Evolutionary conservation across 768 basidiomycete genomes (phyloP).

Genomic region (Mycena vulgaris): DNA sequence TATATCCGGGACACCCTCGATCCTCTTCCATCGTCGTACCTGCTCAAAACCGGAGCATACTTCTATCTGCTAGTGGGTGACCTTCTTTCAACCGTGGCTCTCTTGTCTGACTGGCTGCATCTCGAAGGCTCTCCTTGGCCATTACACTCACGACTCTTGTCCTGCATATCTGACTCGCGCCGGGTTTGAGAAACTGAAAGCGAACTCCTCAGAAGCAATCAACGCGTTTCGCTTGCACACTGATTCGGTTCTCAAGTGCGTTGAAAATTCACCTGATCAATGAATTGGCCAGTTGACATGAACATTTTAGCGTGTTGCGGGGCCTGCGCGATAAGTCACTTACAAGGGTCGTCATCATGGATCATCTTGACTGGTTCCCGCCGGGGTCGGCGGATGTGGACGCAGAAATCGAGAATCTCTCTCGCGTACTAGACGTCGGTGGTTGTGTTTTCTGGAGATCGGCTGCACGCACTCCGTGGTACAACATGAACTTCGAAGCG

Average conservation of each 20-base stretch:
- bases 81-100: neutral
- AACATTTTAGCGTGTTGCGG: constrained; percentile 45
- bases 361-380: constrained; percentile 66
- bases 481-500: constrained; percentile 62
- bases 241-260: constrained; percentile 75
- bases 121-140: constrained; percentile 60
- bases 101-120: constrained; percentile 1
- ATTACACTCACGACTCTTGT: constrained; percentile 69
- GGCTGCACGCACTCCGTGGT: constrained; percentile 70
- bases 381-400: constrained; percentile 59
- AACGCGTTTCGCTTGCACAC: constrained; percentile 79
- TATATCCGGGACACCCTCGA: constrained; percentile 67
- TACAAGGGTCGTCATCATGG: constrained; percentile 73
- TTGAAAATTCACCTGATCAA: constrained; percentile 1
- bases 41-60: constrained; percentile 71
- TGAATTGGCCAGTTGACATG: neutral
- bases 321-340: constrained; percentile 49
- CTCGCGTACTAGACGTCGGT: constrained; percentile 59
- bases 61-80: constrained; percentile 71
- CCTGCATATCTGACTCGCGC: constrained; percentile 75
- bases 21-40: constrained; percentile 60
- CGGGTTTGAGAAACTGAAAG: constrained; percentile 70
- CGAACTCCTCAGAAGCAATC: constrained; percentile 58
- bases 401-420: constrained; percentile 63
- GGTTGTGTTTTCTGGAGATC: constrained; percentile 72